Evolutionary conservation across 805 yeast species (phyloP).

Genomic region (Naumovozyma dairenensis): DNA sequence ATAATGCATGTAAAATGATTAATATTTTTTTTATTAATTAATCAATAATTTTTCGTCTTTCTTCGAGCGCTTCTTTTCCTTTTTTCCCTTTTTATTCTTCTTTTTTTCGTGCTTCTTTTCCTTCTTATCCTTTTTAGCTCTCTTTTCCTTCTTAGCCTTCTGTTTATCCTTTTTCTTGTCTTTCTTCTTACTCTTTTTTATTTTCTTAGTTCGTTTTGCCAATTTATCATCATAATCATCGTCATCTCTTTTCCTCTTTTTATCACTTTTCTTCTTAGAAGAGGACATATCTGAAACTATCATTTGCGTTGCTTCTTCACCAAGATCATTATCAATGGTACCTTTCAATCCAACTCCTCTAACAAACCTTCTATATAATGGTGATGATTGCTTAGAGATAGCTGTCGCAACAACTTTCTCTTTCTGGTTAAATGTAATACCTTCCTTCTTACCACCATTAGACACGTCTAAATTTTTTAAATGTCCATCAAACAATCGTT

Average conservation of each 20-base stretch:
- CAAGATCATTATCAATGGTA: conserved; percentile 39
- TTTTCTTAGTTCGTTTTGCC: conserved; percentile 6
- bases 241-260: conserved; percentile 10
- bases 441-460: conserved; percentile 20
- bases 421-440: conserved; percentile 46
- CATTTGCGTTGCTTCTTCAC: conserved; percentile 4
- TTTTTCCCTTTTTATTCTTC: not conserved
- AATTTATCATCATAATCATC: conserved; percentile 8
- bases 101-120: conserved; percentile 5
- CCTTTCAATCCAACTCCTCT: conserved; percentile 80
- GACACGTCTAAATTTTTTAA: conserved; percentile 63
- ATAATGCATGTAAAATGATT: not conserved
- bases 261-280: conserved; percentile 3
- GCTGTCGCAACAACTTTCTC: conserved; percentile 37
- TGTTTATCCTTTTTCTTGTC: conserved; percentile 13
- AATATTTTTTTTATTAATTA: not conserved
- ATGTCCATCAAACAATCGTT: conserved; percentile 86
- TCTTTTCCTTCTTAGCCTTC: conserved; percentile 25
- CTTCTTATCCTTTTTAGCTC: conserved; percentile 21
- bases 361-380: conserved; percentile 78
- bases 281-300: conserved; percentile 2
- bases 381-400: conserved; percentile 47
- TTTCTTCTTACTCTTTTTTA: conserved; percentile 24
- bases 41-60: not conserved
- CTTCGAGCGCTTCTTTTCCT: not conserved